Evolutionary conservation across 1,139 yeast species (phyloP).

Genomic region (Debaryomyces udenii): DNA sequence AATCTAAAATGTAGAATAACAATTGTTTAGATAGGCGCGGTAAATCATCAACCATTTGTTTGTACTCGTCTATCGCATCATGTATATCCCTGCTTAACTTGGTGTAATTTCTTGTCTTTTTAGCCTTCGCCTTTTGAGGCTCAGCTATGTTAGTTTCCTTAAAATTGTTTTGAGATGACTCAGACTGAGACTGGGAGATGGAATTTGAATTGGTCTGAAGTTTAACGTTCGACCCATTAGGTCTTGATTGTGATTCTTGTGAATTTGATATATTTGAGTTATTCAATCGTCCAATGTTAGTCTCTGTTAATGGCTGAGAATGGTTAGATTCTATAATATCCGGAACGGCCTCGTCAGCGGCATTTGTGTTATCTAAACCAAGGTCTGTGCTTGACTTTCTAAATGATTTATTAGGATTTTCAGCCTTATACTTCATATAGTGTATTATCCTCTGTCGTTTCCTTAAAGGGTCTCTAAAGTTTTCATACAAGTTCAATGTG

Average conservation of each 20-base stretch:
- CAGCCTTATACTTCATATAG: slow-evolving; percentile 61
- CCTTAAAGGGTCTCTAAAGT: slow-evolving; percentile 76
- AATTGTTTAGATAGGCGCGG: slow-evolving; percentile 78
- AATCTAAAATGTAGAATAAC: slow-evolving; percentile 83
- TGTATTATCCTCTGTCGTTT: slow-evolving; percentile 61
- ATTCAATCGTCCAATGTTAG: slow-evolving; percentile 32
- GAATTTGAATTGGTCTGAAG: slow-evolving; percentile 1
- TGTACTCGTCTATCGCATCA: slow-evolving; percentile 72
- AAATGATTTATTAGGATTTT: slow-evolving; percentile 35
- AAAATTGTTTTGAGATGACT: background rate
- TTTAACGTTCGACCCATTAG: background rate
- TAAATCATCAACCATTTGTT: slow-evolving; percentile 61
- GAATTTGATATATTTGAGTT: slow-evolving; percentile 12
- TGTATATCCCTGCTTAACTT: slow-evolving; percentile 62
- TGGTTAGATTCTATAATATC: slow-evolving; percentile 14
- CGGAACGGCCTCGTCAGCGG: slow-evolving; percentile 1
- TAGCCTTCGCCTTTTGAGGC: slow-evolving; percentile 17
- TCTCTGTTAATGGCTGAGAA: slow-evolving; percentile 35
- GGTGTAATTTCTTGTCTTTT: slow-evolving; percentile 40
- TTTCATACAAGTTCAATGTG: slow-evolving; percentile 76
- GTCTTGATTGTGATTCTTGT: slow-evolving; percentile 7
- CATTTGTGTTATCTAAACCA: background rate
- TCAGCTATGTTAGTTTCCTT: slow-evolving; percentile 10
- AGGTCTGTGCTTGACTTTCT: slow-evolving; percentile 17
- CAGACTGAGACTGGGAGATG: slow-evolving; percentile 6